Base-by-base conservation (phyloP, 2,329 filamentous ascomycete genomes). In the Cladosporium sp. region DNA sequence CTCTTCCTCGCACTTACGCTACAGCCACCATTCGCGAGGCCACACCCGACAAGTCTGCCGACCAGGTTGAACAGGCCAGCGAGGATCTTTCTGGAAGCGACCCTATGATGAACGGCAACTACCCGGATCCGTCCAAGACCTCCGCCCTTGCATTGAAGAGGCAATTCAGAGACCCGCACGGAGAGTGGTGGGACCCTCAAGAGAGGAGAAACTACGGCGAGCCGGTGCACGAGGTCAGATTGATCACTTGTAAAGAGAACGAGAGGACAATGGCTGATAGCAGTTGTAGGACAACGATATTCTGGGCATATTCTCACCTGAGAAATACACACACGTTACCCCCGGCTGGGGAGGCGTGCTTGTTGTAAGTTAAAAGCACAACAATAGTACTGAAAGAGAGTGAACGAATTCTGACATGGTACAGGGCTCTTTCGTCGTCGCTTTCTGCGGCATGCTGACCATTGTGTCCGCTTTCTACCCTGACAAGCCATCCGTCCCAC, bases 191-290 rank as follows among this genome's bases (percentile, higher is more conserved):
- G 90, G 93, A 99, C 77, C 89, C 91, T 75, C 94, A 99, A 78
- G 94, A 97, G 76, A 87, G 92, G 73, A 86, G 94, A 70, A 97
- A 99, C 82, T 97, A 90, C 73, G 92, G 92, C 75, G 95, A 99
- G 76, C 90, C 93, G 12, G 85, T 96, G 53, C 93, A 99, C 75
- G 95, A 99, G 56, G 56, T 58, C 36, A 57, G 36, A 36, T 25
- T 7, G 32, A 34, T 8, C 12, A 13, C 6, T 4, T 4, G 12
- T 15, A 28, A 9, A n/a, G 20, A 39, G 7, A 19, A 12, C 34
- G 45, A 13, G 28, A 42, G 24, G 34, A 45, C 45, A 40, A 53
- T 58, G 55, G 55, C 45, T 52, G 48, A 52, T 32, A 20, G 6
- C 19, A 36, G 35, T 13, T 8, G 19, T 22, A 58, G 76, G 94